A percentile compares a stretch with the other conserved stretches of the same genome.
Conservation (phyloP, 257 asterid genomes). For the Nicotiana knightiana region DNA sequence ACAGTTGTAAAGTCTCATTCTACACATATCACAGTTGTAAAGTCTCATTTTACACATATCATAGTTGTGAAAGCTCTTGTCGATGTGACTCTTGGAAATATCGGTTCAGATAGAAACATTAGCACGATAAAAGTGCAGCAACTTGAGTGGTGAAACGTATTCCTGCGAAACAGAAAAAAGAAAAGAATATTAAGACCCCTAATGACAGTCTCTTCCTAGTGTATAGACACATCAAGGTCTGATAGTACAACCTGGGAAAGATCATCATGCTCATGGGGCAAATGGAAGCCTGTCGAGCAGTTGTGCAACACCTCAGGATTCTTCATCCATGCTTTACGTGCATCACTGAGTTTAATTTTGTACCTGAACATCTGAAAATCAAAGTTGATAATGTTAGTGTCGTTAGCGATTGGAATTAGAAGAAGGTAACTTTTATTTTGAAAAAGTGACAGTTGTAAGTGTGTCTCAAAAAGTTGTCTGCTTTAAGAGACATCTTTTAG, state of each 20-base stretch:
- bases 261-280: conserved; percentile 45
- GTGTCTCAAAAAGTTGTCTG: too few species aligned
- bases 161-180: conserved; percentile 41
- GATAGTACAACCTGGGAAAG: conserved; percentile 31
- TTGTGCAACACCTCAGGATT: conserved; percentile 66
- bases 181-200: conserved; percentile 6
- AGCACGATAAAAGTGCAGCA: conserved; percentile 70
- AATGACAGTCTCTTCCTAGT: neutral
- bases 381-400: neutral
- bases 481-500: too few species aligned
- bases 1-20: too few species aligned
- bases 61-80: conserved; percentile 2
- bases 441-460: too few species aligned
- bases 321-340: conserved; percentile 78
- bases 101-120: conserved; percentile 19
- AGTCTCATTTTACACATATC: neutral
- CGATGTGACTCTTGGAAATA: conserved; percentile 7
- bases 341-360: conserved; percentile 73
- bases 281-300: conserved; percentile 72
- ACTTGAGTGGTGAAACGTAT: conserved; percentile 41
- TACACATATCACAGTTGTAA: too few species aligned
- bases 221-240: neutral
- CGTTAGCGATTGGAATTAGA: too few species aligned
- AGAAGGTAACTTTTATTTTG: too few species aligned
- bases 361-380: conserved; percentile 53